Conservation (phyloP, 2,329 filamentous ascomycete genomes). For the Grosmannia clavigera region DNA sequence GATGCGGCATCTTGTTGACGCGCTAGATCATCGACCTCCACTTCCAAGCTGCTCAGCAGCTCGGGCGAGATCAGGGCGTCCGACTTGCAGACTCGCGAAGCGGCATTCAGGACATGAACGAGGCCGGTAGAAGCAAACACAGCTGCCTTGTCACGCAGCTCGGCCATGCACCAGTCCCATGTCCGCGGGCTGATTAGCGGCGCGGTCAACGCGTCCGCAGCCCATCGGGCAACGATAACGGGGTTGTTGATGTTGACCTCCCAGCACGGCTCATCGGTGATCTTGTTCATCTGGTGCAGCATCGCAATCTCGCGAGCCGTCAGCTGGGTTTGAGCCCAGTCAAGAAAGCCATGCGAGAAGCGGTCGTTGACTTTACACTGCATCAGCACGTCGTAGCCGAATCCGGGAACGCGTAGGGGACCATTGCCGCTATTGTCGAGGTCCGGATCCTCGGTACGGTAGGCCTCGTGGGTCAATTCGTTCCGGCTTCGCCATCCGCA, state of each 20-base stretch:
- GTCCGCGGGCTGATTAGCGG: not conserved
- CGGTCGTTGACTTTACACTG: not conserved
- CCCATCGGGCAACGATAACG: slow-evolving; percentile 20
- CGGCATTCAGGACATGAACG: slow-evolving; percentile 29
- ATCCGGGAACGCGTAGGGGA: slow-evolving; percentile 2
- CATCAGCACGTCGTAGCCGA: not conserved
- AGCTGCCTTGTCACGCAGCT: slow-evolving; percentile 38
- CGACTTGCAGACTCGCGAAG: slow-evolving; percentile 34
- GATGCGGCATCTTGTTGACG: no score
- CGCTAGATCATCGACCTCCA: not conserved
- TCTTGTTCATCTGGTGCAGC: slow-evolving; percentile 20
- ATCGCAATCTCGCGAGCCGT: slow-evolving; percentile 20
- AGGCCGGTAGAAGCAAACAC: slow-evolving; percentile 23
- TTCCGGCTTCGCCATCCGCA: no score
- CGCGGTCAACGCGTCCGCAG: slow-evolving; percentile 14
- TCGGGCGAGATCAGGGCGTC: slow-evolving; percentile 20
- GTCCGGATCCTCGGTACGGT: no score
- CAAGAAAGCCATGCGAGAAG: not conserved
- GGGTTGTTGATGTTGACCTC: slow-evolving; percentile 20
- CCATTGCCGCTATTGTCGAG: slow-evolving; percentile 2
- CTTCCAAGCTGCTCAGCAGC: not conserved
- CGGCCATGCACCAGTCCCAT: slow-evolving; percentile 22
- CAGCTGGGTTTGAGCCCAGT: not conserved
- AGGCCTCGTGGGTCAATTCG: no score
- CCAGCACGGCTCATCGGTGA: slow-evolving; percentile 25